phyloP scores from a whole-genome alignment of 2,329 filamentous ascomycete species.

The Hypoxylon sp. region DNA sequence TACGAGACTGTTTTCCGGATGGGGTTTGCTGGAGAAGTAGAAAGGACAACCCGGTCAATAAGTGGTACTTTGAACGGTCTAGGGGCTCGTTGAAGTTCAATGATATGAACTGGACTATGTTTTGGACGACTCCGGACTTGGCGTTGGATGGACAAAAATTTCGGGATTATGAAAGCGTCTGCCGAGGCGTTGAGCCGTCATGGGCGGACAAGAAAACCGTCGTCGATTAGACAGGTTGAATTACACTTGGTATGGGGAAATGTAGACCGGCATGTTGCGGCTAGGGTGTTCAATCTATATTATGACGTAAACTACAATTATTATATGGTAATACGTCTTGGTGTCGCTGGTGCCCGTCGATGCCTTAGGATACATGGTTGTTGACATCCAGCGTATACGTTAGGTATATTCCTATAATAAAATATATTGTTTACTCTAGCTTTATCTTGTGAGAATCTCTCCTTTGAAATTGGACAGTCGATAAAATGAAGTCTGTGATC shows the following conservation, averaged over 20 bases:
- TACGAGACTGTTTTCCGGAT: constrained; percentile 85
- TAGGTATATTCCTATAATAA: not conserved
- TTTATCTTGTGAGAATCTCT: not conserved
- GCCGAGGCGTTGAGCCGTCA: constrained; percentile 73
- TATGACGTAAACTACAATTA: constrained; percentile 4
- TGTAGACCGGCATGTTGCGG: not conserved
- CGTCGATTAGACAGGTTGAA: constrained; percentile 64
- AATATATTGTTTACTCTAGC: not conserved
- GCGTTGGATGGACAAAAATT: constrained; percentile 70
- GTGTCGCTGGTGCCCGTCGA: not conserved
- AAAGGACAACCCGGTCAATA: constrained; percentile 94
- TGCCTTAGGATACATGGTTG: not conserved
- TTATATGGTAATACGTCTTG: not conserved
- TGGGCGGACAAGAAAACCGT: constrained; percentile 74
- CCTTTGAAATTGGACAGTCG: not conserved
- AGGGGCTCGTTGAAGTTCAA: constrained; percentile 85
- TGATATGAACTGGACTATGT: constrained; percentile 95
- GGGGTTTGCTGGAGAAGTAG: constrained; percentile 95
- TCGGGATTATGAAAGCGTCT: constrained; percentile 82
- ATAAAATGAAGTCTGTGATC: not conserved
- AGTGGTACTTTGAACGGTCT: constrained; percentile 98
- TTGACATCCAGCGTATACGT: not conserved
- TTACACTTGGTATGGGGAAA: not conserved
- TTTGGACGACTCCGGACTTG: constrained; percentile 88
- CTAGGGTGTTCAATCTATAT: not conserved